Percentiles rank a stretch among this genome's conserved stretches.
Conservation (phyloP, 768 basidiomycete species). For the Russula earlei region DNA sequence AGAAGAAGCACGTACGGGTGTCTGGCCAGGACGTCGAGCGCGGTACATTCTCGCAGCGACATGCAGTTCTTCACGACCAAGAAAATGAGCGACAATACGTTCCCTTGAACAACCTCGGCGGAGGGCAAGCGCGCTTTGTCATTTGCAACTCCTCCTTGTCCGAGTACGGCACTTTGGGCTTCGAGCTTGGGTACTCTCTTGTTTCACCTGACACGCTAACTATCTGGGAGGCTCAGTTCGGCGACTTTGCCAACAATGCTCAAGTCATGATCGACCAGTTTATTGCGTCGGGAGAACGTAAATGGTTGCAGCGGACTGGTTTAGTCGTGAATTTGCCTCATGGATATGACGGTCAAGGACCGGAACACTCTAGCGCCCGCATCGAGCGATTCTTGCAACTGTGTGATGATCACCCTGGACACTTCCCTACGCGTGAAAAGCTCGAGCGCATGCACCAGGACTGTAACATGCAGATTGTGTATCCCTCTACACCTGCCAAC, state of each 20-base stretch:
- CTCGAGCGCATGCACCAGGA: conserved; percentile 95
- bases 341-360: conserved; percentile 97
- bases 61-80: conserved; percentile 96
- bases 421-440: conserved; percentile 84
- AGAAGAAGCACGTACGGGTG: conserved; percentile 88
- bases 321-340: conserved; percentile 85
- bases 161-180: conserved; percentile 90
- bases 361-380: conserved; percentile 93
- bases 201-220: conserved; percentile 89
- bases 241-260: conserved; percentile 96
- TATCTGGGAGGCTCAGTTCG: conserved; percentile 98
- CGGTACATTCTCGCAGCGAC: conserved; percentile 97
- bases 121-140: conserved; percentile 85
- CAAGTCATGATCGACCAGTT: conserved; percentile 99
- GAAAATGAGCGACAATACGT: conserved; percentile 83
- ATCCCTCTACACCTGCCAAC: conserved; percentile 94
- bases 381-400: conserved; percentile 96
- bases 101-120: conserved; percentile 81
- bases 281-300: conserved; percentile 93
- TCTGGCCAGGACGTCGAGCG: conserved; percentile 99
- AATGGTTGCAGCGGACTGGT: conserved; percentile 93
- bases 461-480: conserved; percentile 98
- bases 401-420: conserved; percentile 91
- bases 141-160: conserved; percentile 96
- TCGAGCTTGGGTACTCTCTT: conserved; percentile 96